Conservation (phyloP, 331 rosid genomes). For the Quercus lobata region DNA sequence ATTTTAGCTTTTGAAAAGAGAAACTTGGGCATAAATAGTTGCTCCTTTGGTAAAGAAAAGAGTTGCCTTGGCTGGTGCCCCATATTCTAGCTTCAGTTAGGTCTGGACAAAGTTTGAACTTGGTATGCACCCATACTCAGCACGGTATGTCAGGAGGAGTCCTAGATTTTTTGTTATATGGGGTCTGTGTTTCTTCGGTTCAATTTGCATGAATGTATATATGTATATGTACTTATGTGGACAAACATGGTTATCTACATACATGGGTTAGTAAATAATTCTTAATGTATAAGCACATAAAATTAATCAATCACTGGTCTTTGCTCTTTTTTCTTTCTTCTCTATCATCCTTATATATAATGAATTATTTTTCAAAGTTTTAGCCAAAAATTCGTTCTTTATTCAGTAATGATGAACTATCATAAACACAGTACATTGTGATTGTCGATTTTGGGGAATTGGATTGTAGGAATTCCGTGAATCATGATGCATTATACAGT, state of each 20-base stretch:
- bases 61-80: not conserved
- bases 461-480: not conserved
- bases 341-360: not conserved
- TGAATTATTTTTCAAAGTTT: not conserved
- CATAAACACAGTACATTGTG: not conserved
- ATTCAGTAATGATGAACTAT: not conserved
- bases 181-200: not conserved
- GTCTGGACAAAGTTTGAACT: not conserved
- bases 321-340: not conserved
- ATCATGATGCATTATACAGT: no score
- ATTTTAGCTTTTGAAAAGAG: not conserved
- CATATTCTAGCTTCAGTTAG: not conserved
- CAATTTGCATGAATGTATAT: not conserved
- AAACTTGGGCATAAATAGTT: not conserved
- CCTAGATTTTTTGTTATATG: not conserved
- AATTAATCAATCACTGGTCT: not conserved
- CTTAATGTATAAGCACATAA: not conserved
- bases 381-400: not conserved
- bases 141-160: not conserved
- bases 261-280: not conserved
- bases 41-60: not conserved
- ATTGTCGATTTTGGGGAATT: not conserved
- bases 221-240: not conserved
- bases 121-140: not conserved
- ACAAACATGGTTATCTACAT: not conserved